Conservation (phyloP, 139 green algal genomes). For the Microglena sp. region DNA sequence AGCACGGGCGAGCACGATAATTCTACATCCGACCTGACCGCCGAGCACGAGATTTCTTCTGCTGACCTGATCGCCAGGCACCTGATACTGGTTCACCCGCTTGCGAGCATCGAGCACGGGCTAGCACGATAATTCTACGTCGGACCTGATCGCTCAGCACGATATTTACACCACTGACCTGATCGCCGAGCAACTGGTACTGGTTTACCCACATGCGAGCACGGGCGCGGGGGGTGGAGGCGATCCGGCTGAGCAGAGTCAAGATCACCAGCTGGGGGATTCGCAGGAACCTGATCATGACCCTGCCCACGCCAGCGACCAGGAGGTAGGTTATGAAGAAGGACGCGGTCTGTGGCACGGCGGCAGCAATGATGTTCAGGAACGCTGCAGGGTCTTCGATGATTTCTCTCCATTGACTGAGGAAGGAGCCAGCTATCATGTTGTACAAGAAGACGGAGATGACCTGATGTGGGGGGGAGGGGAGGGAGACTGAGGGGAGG, state of each 20-base stretch:
- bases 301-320: neutral
- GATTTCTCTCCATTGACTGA: conserved; percentile 20
- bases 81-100: no score
- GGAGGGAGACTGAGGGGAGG: no score
- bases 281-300: conserved; percentile 19
- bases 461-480: conserved; percentile 9
- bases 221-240: conserved; percentile 7
- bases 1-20: no score
- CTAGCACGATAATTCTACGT: no score
- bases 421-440: conserved; percentile 35
- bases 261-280: conserved; percentile 13
- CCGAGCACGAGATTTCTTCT: no score
- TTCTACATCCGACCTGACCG: no score
- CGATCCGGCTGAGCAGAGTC: neutral
- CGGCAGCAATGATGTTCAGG: conserved; percentile 21
- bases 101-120: no score
- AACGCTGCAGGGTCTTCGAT: conserved; percentile 18
- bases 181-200: neutral
- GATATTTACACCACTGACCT: no score
- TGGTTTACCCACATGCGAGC: conserved; percentile 4
- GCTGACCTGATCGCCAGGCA: no score
- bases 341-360: conserved; percentile 30
- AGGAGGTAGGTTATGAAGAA: conserved; percentile 41
- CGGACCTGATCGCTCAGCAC: no score
- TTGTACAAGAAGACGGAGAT: conserved; percentile 34